These are phyloP conservation scores for Pouteria campechiana DNA, from an alignment of 179 eudicot species.

Conservation along the genomic window DNA sequence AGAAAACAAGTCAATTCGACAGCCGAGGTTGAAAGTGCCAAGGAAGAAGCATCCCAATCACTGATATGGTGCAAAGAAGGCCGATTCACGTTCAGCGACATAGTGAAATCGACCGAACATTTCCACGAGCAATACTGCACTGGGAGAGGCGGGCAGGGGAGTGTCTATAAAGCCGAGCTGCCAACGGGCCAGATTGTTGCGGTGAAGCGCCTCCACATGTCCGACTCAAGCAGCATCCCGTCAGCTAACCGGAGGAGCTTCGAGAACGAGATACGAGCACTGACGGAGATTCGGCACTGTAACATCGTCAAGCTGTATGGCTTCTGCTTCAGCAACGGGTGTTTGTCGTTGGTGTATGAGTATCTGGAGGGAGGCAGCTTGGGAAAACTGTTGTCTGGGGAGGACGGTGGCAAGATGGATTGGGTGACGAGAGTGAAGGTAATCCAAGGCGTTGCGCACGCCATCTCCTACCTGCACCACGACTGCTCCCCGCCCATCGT, in stretches of 20 bases:
- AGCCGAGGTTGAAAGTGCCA: conserved; percentile 6
- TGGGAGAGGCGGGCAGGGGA: conserved; percentile 68
- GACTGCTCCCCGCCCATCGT: conserved; percentile 60
- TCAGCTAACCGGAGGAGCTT: conserved; percentile 27
- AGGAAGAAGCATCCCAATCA: background rate
- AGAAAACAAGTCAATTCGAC: conserved; percentile 15
- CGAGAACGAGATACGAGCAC: conserved; percentile 54
- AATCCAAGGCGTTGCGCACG: conserved; percentile 60
- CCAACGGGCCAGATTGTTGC: conserved; percentile 37
- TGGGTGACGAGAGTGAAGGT: conserved; percentile 49
- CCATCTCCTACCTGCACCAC: conserved; percentile 64
- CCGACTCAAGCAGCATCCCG: conserved; percentile 27
- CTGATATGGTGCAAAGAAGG: conserved; percentile 55
- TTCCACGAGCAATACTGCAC: conserved; percentile 48
- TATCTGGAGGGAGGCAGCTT: conserved; percentile 60
- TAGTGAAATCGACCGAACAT: conserved; percentile 49
- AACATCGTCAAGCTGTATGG: conserved; percentile 67
- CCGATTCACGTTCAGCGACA: conserved; percentile 40
- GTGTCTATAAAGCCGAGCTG: conserved; percentile 51
- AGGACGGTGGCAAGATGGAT: conserved; percentile 23
- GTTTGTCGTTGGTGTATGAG: conserved; percentile 64
- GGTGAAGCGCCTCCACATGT: conserved; percentile 48
- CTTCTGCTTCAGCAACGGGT: conserved; percentile 32
- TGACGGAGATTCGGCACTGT: conserved; percentile 71
- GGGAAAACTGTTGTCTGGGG: conserved; percentile 28